Percentiles rank a stretch among this genome's conserved stretches.
Conservation (phyloP, 176 grass and related monocot species). For the Oryza brachyantha region DNA sequence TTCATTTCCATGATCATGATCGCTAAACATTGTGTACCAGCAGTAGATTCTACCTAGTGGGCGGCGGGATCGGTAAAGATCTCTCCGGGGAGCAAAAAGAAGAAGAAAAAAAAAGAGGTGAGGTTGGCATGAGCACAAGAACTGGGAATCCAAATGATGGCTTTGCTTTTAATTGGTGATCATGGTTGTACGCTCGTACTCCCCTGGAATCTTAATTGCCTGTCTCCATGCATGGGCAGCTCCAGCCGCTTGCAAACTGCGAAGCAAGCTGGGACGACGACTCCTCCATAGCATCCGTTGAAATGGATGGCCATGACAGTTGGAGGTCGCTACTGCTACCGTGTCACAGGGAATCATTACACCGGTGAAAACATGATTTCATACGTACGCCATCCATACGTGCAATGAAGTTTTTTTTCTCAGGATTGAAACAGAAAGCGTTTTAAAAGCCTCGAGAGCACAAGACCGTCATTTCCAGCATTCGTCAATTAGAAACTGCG, state of each 20-base stretch:
- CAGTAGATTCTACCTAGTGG: neutral
- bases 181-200: slow-evolving; percentile 31
- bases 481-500: too few relatives aligned
- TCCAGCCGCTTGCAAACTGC: neutral
- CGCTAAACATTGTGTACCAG: neutral
- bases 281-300: neutral
- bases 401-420: neutral
- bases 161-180: slow-evolving; percentile 46
- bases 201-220: slow-evolving; percentile 32
- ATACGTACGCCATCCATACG: neutral
- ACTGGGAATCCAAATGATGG: slow-evolving; percentile 39
- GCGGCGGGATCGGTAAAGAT: slow-evolving; percentile 18
- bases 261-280: neutral
- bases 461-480: too few relatives aligned
- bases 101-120: neutral
- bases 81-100: neutral
- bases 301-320: slow-evolving; percentile 8
- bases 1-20: neutral
- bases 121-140: slow-evolving; percentile 13
- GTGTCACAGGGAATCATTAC: slow-evolving; percentile 11
- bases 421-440: neutral
- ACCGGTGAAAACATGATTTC: neutral
- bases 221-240: slow-evolving; percentile 23
- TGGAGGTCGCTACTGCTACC: neutral
- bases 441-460: neutral